Base-by-base conservation (phyloP, 768 basidiomycete species). In the Amanita rubescens region DNA sequence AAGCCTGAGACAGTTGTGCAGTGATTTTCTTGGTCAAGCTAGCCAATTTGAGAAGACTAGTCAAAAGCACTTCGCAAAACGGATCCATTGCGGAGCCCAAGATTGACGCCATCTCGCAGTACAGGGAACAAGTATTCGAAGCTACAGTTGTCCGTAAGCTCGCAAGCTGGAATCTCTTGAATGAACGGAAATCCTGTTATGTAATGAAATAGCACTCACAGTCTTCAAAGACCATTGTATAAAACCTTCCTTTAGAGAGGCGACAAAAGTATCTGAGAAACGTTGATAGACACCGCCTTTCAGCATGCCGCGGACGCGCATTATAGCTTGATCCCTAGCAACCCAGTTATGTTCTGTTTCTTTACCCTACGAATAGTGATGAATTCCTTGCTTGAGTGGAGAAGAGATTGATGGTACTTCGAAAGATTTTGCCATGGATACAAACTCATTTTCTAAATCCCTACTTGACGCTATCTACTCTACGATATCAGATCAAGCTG, bases 281-380 rank as follows among this genome's bases (percentile, higher is more conserved):
- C 87, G 80, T 30, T 73, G 65, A 65, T 90, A 84, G 2, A 87
- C 87, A 35, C 89, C 90, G 24, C 92, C 92, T 63, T 84, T 87
- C 53, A 97, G 69, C 89, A 96, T 92, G 15, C 94, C 90, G 41
- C 94, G 80, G 7, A 97, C 86, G 15, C 82, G 78, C 39, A 80
- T 74, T 56, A 94, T 76, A 9, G 87, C 77, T 59, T 77, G 78
- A 57, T 99, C 95, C 55, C 95, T 79, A 25, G 75, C 71, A 39
- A 80, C 75, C 95, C 95, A 99, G 60, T 99, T 99, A 58, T 94
- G 90, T 65, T 99, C 95, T 1, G 89, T 88, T 71, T 99, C 95
- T 70, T 82, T 95, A n/a, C 95, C 96, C 87, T 93, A 57, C 2
- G 52, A 43, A 43, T 48, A 50, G 41, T 55, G 19, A 45, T 47